Evolutionary conservation across 2,329 filamentous ascomycete genomes (phyloP).

Genomic region (Xylariaceae sp.): DNA sequence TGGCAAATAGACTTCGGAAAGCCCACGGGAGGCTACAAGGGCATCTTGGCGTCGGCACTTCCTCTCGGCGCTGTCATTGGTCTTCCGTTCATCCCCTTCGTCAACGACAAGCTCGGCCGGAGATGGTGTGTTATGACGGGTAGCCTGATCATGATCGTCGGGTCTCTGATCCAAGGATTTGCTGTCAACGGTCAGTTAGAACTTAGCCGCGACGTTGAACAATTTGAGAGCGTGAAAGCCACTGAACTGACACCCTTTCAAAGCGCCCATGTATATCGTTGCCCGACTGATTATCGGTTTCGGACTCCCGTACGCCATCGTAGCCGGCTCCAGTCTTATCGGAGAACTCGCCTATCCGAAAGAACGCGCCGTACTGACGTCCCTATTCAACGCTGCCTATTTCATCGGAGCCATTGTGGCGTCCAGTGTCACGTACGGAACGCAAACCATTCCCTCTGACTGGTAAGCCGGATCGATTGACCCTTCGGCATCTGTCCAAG

Average conservation of each 20-base stretch:
- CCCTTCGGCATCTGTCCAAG: background rate
- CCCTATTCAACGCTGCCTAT: slow-evolving; percentile 54
- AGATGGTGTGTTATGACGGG: slow-evolving; percentile 48
- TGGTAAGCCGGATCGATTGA: slow-evolving; percentile 20
- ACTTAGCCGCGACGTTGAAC: too few species aligned
- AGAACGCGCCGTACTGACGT: slow-evolving; percentile 53
- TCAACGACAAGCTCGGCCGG: slow-evolving; percentile 47
- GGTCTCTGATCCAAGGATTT: slow-evolving; percentile 48
- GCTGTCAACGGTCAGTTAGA: slow-evolving; percentile 35
- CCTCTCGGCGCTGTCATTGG: slow-evolving; percentile 47
- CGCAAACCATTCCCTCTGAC: slow-evolving; percentile 28
- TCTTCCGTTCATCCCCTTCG: slow-evolving; percentile 45
- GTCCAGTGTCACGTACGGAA: slow-evolving; percentile 44
- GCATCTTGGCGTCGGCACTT: slow-evolving; percentile 47
- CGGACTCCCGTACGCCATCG: slow-evolving; percentile 56
- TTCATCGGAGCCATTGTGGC: slow-evolving; percentile 49
- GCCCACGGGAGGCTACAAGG: slow-evolving; percentile 31
- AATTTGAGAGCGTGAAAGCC: too few species aligned
- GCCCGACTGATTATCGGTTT: slow-evolving; percentile 55
- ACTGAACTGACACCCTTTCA: background rate
- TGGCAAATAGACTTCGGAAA: slow-evolving; percentile 25
- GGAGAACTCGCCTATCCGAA: slow-evolving; percentile 57
- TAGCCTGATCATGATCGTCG: slow-evolving; percentile 46
- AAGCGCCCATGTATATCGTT: slow-evolving; percentile 54
- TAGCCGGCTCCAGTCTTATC: slow-evolving; percentile 52